Evolutionary conservation across 805 yeast genomes (phyloP), one percentile per base, ranked within the genome.

Genomic region (Metschnikowia lochheadii): DNA sequence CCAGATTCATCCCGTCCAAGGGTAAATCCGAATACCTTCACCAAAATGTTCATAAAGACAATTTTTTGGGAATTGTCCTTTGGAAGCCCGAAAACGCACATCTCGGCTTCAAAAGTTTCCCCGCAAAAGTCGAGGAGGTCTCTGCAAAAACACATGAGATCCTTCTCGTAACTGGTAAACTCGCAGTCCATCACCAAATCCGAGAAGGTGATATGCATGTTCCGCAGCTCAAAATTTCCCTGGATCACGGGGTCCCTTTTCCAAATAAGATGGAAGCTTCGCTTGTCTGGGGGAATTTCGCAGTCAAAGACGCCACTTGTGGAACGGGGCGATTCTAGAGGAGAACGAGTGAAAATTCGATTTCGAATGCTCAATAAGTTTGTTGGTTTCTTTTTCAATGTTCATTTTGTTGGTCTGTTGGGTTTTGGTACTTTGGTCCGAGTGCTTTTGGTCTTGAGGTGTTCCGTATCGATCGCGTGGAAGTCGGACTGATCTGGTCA

Each of bases 301-400:
- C 50, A 55, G 69, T 65, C 69, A 65, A 63, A 65, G 57, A 58
- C 56, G 63, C 66, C 66, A 64, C 63, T 58, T 51, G 49, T 38
- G 36, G 15, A 38, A 31, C 37, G 38, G 48, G 21, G 53, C 55
- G 32, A 18, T 17, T 13, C 15, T n/a, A 3, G 43, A 11, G 14
- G 15, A 6, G 8, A 34, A 18, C 15, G 26, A 10, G 3, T 38
- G 14, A n/a, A 10, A 23, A 3, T 11, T 21, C 5, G 40, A 15
- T 15, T n/a, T 21, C 7, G 38, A 11, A 21, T 17, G 10, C n/a
- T 17, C n/a, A 14, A 20, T 42, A n/a, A 21, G 3, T 13, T 33
- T 14, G 6, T 21, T 34, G 4, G 20, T 10, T 33, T 42, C 37
- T 20, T 32, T 42, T 15, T 13, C 11, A 11, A 42, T 21, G 18